phyloP scores from a whole-genome alignment of 1,139 yeast species.

The Hansenula sp. region DNA sequence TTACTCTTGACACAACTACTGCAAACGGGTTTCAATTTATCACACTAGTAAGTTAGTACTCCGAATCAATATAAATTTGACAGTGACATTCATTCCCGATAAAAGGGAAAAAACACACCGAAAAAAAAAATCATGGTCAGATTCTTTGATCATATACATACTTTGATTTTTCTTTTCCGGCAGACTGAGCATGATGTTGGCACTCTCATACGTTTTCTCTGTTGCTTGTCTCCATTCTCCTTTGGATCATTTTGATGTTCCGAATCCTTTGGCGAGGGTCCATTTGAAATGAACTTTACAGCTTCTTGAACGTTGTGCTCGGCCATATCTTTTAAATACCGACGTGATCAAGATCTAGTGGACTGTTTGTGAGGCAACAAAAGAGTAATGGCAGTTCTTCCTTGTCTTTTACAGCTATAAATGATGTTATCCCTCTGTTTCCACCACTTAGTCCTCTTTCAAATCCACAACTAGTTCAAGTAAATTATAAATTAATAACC shows the following conservation, averaged over 20 bases:
- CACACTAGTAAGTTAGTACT: conserved; percentile 33
- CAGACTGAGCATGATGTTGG: conserved; percentile 43
- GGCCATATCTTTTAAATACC: background rate
- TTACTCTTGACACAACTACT: conserved; percentile 57
- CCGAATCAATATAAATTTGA: no score
- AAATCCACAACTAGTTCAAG: no score
- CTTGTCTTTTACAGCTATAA: no score
- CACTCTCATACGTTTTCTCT: conserved; percentile 34
- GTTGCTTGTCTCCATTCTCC: conserved; percentile 2
- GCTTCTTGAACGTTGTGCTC: background rate
- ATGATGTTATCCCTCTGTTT: no score
- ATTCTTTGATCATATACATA: background rate
- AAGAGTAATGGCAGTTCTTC: background rate
- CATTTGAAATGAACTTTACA: background rate
- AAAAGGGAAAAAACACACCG: background rate
- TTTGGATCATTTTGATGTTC: background rate
- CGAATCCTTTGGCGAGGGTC: background rate
- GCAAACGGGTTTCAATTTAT: conserved; percentile 57
- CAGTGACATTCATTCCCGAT: background rate
- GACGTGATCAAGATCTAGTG: background rate
- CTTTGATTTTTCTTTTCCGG: conserved; percentile 37
- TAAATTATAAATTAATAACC: no score
- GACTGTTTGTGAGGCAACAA: no score
- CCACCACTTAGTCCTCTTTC: no score
- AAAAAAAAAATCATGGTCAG: background rate